Evolutionary conservation across 495 filamentous ascomycete genomes (phyloP), one percentile per base, ranked within the genome.

Genomic region (Penicillium paxilli): DNA sequence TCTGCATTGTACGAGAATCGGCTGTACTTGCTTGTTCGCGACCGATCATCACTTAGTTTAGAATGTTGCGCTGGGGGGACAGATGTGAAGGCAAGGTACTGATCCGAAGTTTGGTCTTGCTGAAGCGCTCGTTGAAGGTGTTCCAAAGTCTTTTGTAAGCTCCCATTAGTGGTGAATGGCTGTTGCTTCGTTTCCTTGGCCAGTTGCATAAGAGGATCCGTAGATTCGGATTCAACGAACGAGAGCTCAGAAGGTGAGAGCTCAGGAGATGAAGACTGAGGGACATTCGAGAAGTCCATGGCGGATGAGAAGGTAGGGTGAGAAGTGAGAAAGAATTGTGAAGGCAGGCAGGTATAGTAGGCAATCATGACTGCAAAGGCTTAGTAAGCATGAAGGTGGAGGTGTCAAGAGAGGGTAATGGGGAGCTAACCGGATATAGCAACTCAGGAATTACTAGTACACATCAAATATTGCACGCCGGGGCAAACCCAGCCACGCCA

Each of bases 31-130:
- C 59, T 62, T 54, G 51, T 53, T 55, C 48, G 55, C 37, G 47
- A 58, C 44, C 32, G 37, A 52, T 62, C 59, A 56, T 58, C 59
- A 49, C 59, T 58, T 14, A 58, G 51, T 52, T 33, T 52, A 14
- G 54, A 58, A 21, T 47, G 44, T 62, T 55, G 32, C 51, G 41
- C 44, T 10, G 51, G 51, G 42, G 54, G 47, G 25, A 62, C 52
- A 55, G 54, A 62, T 12, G 55, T 55, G 44, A 62, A 62, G 25
- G 53, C 55, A 45, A 58, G 51, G 38, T 55, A 62, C 49, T 62
- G 59, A 52, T 58, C 51, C 51, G 42, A 47, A 47, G 54, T 62
- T 58, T 52, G 41, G 55, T 58, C 55, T 52, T 62, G 51, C 47
- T 51, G 48, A 55, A 62, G 59, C 23, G 46, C 47, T 55, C 22